Conservation (phyloP, 352 stramenopile genomes). For the Phytophthora meadii region DNA sequence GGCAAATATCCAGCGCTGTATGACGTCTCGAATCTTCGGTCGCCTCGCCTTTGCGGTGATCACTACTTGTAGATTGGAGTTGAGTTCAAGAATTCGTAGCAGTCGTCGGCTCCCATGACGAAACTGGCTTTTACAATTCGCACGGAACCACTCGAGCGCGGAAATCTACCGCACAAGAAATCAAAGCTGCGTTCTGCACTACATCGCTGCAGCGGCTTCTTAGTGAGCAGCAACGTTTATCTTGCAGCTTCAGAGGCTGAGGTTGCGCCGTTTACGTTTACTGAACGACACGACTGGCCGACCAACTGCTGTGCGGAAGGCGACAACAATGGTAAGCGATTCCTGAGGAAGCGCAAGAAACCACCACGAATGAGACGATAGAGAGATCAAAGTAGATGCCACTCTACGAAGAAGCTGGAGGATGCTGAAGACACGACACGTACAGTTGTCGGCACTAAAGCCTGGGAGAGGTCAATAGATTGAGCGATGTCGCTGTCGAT, state of each 20-base stretch:
- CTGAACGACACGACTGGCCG: neutral
- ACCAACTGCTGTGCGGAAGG: neutral
- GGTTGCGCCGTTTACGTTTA: slow-evolving; percentile 11
- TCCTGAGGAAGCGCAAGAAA: neutral
- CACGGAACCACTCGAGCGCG: too few species aligned
- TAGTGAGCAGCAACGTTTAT: neutral
- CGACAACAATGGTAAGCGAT: neutral
- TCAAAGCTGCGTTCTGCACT: neutral
- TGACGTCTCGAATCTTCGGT: too few species aligned
- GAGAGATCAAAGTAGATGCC: neutral
- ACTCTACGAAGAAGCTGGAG: neutral
- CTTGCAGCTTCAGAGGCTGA: neutral
- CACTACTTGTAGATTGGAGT: too few species aligned
- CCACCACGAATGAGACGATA: neutral
- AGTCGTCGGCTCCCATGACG: too few species aligned
- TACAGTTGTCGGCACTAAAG: neutral
- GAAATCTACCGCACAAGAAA: too few species aligned
- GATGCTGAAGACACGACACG: neutral
- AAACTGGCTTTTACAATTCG: too few species aligned
- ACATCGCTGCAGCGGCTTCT: neutral
- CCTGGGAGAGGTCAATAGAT: too few species aligned
- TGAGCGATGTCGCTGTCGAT: neutral
- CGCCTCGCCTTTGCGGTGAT: too few species aligned
- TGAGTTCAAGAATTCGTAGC: too few species aligned
- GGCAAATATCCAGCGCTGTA: too few species aligned